A percentile compares a stretch with the other conserved stretches of the same genome.
phyloP scores from a whole-genome alignment of 2,329 filamentous ascomycete species.

The Neoarthrinium moseri region DNA sequence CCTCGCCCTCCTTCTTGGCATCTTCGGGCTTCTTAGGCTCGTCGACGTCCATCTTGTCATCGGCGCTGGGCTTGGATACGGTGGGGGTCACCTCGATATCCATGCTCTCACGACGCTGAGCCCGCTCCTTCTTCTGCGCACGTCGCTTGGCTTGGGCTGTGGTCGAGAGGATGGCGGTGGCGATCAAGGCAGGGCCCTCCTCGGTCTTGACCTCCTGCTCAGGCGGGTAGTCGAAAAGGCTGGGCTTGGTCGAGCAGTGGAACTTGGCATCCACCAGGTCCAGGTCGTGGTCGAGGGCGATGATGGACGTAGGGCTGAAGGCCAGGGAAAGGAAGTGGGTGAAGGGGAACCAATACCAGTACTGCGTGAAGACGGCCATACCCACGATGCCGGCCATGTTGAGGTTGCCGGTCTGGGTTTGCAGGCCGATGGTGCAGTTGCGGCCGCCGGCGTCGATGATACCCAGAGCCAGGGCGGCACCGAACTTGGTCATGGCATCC shows the following conservation, averaged over 20 bases:
- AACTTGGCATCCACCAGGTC: constrained; percentile 95
- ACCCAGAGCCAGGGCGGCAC: constrained; percentile 87
- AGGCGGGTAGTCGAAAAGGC: constrained; percentile 95
- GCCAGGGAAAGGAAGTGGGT: constrained; percentile 95
- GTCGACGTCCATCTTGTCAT: constrained; percentile 88
- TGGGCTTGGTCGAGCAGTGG: constrained; percentile 90
- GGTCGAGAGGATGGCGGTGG: constrained; percentile 92
- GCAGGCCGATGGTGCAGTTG: constrained; percentile 96
- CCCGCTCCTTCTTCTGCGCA: constrained; percentile 90
- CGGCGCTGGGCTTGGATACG: constrained; percentile 49
- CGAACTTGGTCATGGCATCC: constrained; percentile 99
- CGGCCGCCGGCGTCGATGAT: constrained; percentile 98
- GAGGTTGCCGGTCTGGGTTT: constrained; percentile 96
- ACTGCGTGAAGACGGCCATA: constrained; percentile 97
- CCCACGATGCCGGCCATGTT: constrained; percentile 99
- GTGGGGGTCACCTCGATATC: constrained; percentile 81
- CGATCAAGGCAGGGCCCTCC: constrained; percentile 89
- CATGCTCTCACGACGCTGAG: constrained; percentile 90
- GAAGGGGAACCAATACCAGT: constrained; percentile 99
- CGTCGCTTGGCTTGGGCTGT: constrained; percentile 95
- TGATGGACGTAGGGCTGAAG: constrained; percentile 95
- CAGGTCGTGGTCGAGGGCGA: constrained; percentile 89
- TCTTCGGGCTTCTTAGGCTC: constrained; percentile 51
- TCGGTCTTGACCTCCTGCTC: constrained; percentile 95
- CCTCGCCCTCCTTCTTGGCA: constrained; percentile 56